Percentiles rank a stretch among this genome's conserved stretches.
Conservation (phyloP, 2,329 filamentous ascomycete species). For the Talaromyces albobiverticillius region DNA sequence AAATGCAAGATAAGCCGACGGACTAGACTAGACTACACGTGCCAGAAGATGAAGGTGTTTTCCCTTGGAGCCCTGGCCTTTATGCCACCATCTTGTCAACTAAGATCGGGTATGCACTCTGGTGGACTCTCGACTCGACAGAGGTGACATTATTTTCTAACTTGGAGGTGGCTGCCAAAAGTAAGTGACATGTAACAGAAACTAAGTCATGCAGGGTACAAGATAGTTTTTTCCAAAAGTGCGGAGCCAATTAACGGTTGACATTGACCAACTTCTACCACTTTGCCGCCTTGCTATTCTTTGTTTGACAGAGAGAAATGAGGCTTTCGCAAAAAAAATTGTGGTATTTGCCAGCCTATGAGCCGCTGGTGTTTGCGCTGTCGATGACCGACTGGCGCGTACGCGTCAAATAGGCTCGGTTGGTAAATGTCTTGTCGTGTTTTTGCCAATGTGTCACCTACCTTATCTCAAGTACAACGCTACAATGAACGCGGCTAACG, state of each 20-base stretch:
- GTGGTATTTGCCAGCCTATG: not conserved
- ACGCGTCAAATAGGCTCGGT: conserved; percentile 17
- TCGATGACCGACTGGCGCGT: conserved; percentile 10
- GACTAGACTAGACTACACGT: not conserved
- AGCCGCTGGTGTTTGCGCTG: not conserved
- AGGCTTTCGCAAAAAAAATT: not conserved
- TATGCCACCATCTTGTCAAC: not conserved
- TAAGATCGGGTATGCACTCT: not conserved
- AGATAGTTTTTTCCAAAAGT: not conserved
- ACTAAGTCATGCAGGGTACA: not conserved
- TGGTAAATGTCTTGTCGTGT: not conserved
- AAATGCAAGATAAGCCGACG: not conserved
- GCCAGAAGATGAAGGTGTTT: no score
- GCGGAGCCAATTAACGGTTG: no score
- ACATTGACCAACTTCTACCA: not conserved
- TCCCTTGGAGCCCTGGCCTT: no score
- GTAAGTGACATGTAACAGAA: not conserved
- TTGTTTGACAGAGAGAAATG: not conserved
- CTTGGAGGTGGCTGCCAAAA: not conserved
- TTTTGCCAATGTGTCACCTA: not conserved
- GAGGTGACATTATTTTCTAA: not conserved
- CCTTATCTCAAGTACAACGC: not conserved
- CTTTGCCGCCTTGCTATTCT: not conserved
- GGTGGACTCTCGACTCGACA: not conserved
- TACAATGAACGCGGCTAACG: conserved; percentile 8